Evolutionary conservation across 495 filamentous ascomycete genomes (phyloP), one percentile per base, ranked within the genome.

Genomic region (Halenospora varia): DNA sequence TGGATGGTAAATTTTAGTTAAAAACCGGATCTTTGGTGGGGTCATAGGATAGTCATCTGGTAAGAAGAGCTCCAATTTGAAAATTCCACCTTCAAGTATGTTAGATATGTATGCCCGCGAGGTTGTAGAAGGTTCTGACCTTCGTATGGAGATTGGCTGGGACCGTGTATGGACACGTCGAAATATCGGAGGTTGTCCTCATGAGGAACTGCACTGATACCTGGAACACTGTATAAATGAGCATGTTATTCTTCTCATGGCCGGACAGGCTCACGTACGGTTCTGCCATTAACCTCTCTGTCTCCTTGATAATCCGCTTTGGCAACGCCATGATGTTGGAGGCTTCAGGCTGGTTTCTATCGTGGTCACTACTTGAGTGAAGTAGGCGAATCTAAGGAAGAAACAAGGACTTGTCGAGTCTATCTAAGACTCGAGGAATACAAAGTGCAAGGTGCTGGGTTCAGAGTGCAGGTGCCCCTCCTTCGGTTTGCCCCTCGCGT

Each of bases 31-130:
- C 77, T 97, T 96, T 11, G 94, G 94, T 24, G 94, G 94, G 29
- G 90, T 95, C 94, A 99, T 99, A 10, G 94, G 94, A 68, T 99
- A 99, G 73, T 99, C 94, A 66, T 99, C 94, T 29, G 94, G 95
- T n/a, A 99, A 80, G 75, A 99, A 99, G 8, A 99, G 82, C 73
- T 99, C 94, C 56, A 97, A 90, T 69, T 92, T 91, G 80, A 99
- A 99, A 62, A 96, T 83, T 49, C 94, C 94, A 63, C 90, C 94
- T 96, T 62, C 46, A 48, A 45, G 6, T 20, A 24, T 18, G 54
- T 66, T 40, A 49, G 53, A 55, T 18, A 53, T 24, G 2, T 50
- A 10, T 20, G 18, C 47, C 26, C 20, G 53, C 15, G 24, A 15
- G 10, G 26, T 22, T 13, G 15, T 10, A 23, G 11, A 48, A 23